Evolutionary conservation across 768 basidiomycete genomes (phyloP), one percentile per base, ranked within the genome.

Genomic region (Tricholoma saponaceum): DNA sequence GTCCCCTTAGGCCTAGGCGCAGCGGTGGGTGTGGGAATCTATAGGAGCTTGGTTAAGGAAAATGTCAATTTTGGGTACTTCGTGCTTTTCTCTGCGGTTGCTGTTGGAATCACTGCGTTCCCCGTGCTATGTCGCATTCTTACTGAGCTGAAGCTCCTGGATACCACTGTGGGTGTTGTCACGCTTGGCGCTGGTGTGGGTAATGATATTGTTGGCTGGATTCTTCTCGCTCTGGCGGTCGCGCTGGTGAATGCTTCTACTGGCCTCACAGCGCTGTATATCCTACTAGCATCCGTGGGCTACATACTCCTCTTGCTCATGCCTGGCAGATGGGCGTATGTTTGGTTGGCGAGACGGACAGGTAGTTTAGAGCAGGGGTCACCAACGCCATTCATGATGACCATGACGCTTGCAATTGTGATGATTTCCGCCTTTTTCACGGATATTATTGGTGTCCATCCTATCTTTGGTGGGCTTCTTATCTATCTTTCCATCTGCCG

Each of bases 121-220:
- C 89, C 89, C 0, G 89, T 92, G 4, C 79, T 92, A 2, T 90
- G 89, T 72, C 82, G 92, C 69, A 95, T 94, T 66, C 79, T 96
- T 22, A 88, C 87, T 1, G 90, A 91, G 61, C 78, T 87, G 60
- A 87, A 89, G 66, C 82, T 97, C 2, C 79, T 95, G 51, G 86
- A 91, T 47, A 93, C 90, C 22, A 82, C 82, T 18, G 92, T 97
- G n/a, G 94, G 94, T 1, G 79, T 89, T 0, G 83, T 93, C 37
- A 84, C 85, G 0, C 80, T 97, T 6, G 84, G 91, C 0, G 91
- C 93, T 0, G 94, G 92, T 46, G 86, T 95, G 2, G 86, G 87
- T 1, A 89, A 90, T 64, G 87, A 83, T 68, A 78, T 82, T 16
- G 73, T 86, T n/a, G 91, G 89, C 13, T 93, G 92, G 92, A 76